Evolutionary conservation across 2,329 filamentous ascomycete genomes (phyloP), one percentile per base, ranked within the genome.

Genomic region (Penicillium psychrosexuale): DNA sequence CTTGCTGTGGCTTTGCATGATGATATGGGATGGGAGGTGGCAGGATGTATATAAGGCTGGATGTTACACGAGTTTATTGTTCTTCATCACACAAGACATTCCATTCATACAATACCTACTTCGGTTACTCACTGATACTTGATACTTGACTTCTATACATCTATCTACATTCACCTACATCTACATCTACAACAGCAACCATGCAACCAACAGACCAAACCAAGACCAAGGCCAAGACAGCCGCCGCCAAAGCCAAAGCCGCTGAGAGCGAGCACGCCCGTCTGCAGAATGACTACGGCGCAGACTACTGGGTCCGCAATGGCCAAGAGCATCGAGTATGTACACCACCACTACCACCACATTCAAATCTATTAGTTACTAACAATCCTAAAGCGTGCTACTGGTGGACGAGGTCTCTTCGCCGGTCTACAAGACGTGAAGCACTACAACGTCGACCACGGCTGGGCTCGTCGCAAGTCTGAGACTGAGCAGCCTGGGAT

Each of bases 401-500:
- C 71, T 7, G 62, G 64, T 5, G 72, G 72, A 44, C 66, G 72
- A 15, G 72, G 72, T 30, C 67, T 74, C 43, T 74, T 74, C 51
- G 71, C 72, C 33, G 72, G 72, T 5, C 62, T 74, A 2, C 72
- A 74, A 51, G 72, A 74, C 34, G 61, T 63, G 12, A 74, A 74
- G 55, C 64, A 67, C 55, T 74, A 74, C 49, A 73, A 72, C 11
- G 72, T 74, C 19, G 71, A 74, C 2, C 51, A 57, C 3, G 72
- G 72, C 34, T 74, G 70, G 69, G 72, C 72, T 6, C 63, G 65
- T 22, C 66, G 72, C 24, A 63, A 59, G 36, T 56, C 62, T 3
- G 46, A 47, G 8, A 53, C 64, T 17, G 38, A 48, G 3, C 57
- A 51, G 22, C 46, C 48, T 42, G 61, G 62, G 3, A 38, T 66